Base-by-base conservation (phyloP, 805 yeast genomes). In the Priceomyces castillae region DNA sequence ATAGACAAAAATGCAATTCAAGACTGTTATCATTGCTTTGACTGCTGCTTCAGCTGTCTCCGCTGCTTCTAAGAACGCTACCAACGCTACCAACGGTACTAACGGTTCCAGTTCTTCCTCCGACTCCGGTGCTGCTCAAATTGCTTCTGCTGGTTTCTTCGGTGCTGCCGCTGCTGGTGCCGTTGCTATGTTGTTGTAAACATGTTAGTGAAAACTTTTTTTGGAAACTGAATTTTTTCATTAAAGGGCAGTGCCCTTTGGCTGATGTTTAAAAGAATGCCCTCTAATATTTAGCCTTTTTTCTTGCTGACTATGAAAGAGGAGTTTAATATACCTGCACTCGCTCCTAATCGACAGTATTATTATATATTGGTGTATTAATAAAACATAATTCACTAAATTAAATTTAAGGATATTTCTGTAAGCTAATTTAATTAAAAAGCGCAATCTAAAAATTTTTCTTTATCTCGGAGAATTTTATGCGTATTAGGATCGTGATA, bases 121-220 rank as follows among this genome's bases (percentile, higher is more conserved):
- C 26, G 71, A 74, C 56, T 80, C 77, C 57, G 82, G 78, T 58
- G 73, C 62, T 76, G 39, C 33, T 26, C 18, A 34, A n/a, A n/a
- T 28, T 23, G 39, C 77, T 58, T 84, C 84, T 57, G 78, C 78
- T 50, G 54, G 86, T 72, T 79, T 81, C 63, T 65, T 83, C 59
- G 90, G 89, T 78, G 90, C 86, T 46, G 87, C 83, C 64, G 86
- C 85, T 56, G 90, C 90, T 55, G 90, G 90, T 61, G 90, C 88
- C 77, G 82, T 83, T 56, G 75, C 80, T 67, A 49, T 77, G 67
- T 59, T 73, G 53, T 73, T 68, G 42, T 62, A 60, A 57, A 55
- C 47, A 20, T 19, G 35, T 10, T 22, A 14, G 30, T 7, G 23
- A 40, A 20, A 23, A 16, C 6, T 30, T 4, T 37, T 23, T 20